Evolutionary conservation across 106 monocot species (phyloP).

Genomic region (Phalaenopsis equestris): DNA sequence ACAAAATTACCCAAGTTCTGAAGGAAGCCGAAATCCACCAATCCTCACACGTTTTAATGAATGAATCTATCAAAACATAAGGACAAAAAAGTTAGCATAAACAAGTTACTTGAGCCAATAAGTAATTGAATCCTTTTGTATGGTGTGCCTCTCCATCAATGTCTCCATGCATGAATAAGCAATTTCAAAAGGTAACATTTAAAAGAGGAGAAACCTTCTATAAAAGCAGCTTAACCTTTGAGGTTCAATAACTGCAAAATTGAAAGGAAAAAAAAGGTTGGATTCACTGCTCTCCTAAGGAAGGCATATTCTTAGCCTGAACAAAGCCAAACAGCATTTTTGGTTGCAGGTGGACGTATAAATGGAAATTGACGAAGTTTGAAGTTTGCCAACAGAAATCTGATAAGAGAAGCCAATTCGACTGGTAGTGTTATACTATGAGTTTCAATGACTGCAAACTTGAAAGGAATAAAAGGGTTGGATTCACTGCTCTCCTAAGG

Average conservation of each 20-base stretch:
- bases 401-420: too few relatives aligned
- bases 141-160: too few relatives aligned
- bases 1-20: constrained; percentile 62
- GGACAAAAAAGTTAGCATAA: constrained; percentile 12
- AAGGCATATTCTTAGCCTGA: background rate
- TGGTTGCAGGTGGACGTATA: background rate
- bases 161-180: too few relatives aligned
- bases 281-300: background rate
- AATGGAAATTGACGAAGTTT: background rate
- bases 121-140: background rate
- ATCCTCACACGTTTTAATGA: constrained; percentile 77
- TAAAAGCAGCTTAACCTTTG: background rate
- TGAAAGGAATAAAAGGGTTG: background rate
- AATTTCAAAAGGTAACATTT: too few relatives aligned
- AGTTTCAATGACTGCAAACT: background rate
- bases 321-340: background rate
- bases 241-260: background rate
- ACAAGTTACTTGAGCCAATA: background rate
- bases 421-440: background rate
- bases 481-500: background rate
- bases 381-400: background rate
- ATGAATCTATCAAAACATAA: constrained; percentile 44
- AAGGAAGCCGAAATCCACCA: constrained; percentile 72
- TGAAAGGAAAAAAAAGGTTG: background rate
- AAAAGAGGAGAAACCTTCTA: too few relatives aligned